Evolutionary conservation across 2,329 filamentous ascomycete species (phyloP).

Genomic region (Exophiala lecanii-corni): DNA sequence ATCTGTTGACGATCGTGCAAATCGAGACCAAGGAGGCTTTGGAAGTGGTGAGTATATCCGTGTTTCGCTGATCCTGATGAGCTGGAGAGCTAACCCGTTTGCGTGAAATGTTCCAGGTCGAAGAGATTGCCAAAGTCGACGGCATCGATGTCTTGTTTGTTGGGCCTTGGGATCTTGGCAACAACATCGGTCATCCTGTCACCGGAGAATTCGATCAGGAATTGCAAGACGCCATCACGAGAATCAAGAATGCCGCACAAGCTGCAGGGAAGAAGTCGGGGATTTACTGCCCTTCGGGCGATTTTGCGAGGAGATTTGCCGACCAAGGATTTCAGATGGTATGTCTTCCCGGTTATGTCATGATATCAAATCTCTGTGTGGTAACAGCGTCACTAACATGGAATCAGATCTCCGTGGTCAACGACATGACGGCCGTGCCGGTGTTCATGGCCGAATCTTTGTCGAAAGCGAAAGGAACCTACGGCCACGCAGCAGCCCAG

Average conservation of each 20-base stretch:
- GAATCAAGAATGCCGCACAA: constrained; percentile 48
- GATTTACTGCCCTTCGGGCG: constrained; percentile 52
- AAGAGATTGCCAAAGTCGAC: constrained; percentile 49
- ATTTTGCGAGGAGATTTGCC: constrained; percentile 48
- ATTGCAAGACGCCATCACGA: constrained; percentile 48
- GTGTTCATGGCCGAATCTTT: constrained; percentile 36
- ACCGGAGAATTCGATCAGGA: constrained; percentile 46
- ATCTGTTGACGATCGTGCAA: constrained; percentile 47
- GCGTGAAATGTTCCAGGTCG: constrained; percentile 34
- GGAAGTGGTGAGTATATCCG: constrained; percentile 30
- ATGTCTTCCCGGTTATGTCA: constrained; percentile 23
- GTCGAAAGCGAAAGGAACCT: constrained; percentile 32
- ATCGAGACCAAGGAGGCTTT: constrained; percentile 40
- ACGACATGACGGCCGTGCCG: constrained; percentile 44
- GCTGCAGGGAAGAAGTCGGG: constrained; percentile 50
- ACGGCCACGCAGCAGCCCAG: constrained; percentile 24
- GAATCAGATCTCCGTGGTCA: constrained; percentile 37
- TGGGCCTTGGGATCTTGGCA: constrained; percentile 54
- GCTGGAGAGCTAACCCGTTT: too few species aligned
- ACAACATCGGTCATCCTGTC: constrained; percentile 53
- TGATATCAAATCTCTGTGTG: constrained; percentile 3
- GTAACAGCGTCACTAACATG: too few species aligned
- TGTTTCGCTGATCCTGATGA: too few species aligned
- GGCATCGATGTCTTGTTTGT: constrained; percentile 51
- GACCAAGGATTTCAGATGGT: constrained; percentile 54